phyloP scores from a whole-genome alignment of 331 rosid species.

The Malus hybrid region DNA sequence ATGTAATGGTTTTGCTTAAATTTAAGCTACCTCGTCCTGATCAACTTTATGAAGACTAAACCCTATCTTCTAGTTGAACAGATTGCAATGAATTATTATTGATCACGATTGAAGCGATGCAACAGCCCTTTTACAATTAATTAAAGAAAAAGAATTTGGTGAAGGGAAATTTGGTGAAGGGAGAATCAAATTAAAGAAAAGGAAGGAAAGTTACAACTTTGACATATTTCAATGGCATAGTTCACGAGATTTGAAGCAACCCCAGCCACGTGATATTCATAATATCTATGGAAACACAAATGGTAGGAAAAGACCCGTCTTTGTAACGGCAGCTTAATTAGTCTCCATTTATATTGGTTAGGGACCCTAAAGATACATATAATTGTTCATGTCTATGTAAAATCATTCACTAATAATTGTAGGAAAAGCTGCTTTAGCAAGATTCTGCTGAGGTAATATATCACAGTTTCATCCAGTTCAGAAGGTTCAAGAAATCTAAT shows the following conservation, averaged over 20 bases:
- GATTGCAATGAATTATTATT: too few species aligned
- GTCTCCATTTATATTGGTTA: not conserved
- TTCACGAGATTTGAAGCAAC: not conserved
- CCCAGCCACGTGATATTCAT: not conserved
- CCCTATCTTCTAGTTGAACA: not conserved
- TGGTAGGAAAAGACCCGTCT: not conserved
- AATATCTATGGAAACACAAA: not conserved
- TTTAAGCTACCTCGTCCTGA: not conserved
- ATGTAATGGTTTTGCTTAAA: not conserved
- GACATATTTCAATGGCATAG: not conserved
- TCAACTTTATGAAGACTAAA: not conserved
- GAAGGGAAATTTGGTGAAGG: not conserved
- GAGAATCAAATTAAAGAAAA: not conserved
- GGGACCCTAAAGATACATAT: not conserved
- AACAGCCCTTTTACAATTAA: not conserved
- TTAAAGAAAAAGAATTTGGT: not conserved
- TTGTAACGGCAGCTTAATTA: not conserved
- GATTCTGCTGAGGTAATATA: not conserved
- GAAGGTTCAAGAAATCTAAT: not conserved
- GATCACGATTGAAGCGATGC: too few species aligned
- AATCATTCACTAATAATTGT: conserved; percentile 6
- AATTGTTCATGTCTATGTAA: too few species aligned
- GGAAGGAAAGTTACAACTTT: not conserved
- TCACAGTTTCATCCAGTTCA: not conserved
- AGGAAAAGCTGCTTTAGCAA: not conserved